Conservation (phyloP, 2,329 filamentous ascomycete genomes). For the Venturia pyrina region DNA sequence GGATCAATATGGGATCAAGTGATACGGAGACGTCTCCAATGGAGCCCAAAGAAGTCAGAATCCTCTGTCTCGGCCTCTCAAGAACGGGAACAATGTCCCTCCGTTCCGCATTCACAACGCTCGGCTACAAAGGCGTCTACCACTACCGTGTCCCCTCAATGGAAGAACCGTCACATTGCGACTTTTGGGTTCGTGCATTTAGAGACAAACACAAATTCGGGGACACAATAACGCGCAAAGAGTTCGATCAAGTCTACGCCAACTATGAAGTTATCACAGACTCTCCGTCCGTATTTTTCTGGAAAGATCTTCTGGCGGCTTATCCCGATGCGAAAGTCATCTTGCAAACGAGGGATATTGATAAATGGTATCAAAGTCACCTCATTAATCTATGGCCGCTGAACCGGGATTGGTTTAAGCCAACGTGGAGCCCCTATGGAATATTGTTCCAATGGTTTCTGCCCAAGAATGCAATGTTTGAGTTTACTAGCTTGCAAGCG, state of each 20-base stretch:
- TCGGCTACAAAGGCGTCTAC: constrained; percentile 6
- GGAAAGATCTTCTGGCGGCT: background rate
- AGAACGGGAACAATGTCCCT: constrained; percentile 9
- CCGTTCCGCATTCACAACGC: background rate
- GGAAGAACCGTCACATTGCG: constrained; percentile 1
- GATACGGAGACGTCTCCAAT: background rate
- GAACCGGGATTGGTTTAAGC: background rate
- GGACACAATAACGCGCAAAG: background rate
- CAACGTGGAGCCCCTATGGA: background rate
- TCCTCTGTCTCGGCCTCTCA: constrained; percentile 6
- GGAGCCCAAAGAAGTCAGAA: background rate
- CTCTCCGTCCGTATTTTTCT: constrained; percentile 5
- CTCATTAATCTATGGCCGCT: background rate
- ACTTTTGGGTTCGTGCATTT: constrained; percentile 4
- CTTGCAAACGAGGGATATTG: constrained; percentile 1
- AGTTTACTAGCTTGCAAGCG: background rate
- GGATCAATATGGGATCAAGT: background rate
- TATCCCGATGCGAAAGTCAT: constrained; percentile 9
- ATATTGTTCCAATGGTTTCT: background rate
- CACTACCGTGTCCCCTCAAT: constrained; percentile 8
- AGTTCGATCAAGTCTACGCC: constrained; percentile 11
- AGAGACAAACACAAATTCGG: background rate
- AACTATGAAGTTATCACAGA: constrained; percentile 10
- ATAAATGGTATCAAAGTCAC: constrained; percentile 9
- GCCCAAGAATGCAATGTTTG: background rate